phyloP scores from a whole-genome alignment of 2,329 filamentous ascomycete genomes.

The Cryphonectria radicalis region DNA sequence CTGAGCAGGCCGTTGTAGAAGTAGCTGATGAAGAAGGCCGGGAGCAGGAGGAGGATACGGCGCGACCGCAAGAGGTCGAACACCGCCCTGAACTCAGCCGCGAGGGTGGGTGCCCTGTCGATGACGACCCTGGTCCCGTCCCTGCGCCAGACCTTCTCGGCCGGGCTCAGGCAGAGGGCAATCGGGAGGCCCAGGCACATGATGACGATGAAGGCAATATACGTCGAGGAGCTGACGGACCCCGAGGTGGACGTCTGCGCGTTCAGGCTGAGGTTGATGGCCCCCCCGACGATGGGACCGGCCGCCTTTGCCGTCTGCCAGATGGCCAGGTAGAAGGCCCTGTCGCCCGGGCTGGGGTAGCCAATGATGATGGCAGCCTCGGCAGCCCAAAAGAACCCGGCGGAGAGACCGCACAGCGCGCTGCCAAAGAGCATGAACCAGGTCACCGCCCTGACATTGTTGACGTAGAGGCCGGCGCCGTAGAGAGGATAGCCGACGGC shows the following conservation, averaged over 20 bases:
- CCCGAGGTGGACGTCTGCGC: slow-evolving; percentile 26
- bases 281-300: slow-evolving; percentile 30
- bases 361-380: slow-evolving; percentile 55
- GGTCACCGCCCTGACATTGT: slow-evolving; percentile 54
- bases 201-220: slow-evolving; percentile 40
- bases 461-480: slow-evolving; percentile 51
- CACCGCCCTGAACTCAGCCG: slow-evolving; percentile 38
- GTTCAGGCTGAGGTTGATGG: slow-evolving; percentile 32
- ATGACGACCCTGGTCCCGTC: slow-evolving; percentile 37
- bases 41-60: slow-evolving; percentile 38
- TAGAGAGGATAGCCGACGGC: slow-evolving; percentile 54
- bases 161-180: slow-evolving; percentile 38
- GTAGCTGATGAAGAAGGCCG: slow-evolving; percentile 42
- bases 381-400: slow-evolving; percentile 55
- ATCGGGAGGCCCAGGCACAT: slow-evolving; percentile 41
- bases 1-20: slow-evolving; percentile 39
- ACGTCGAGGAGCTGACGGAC: slow-evolving; percentile 23
- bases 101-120: slow-evolving; percentile 35
- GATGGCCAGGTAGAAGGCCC: slow-evolving; percentile 51
- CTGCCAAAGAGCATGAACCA: slow-evolving; percentile 57
- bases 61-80: slow-evolving; percentile 34
- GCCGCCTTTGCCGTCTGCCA: slow-evolving; percentile 39
- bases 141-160: slow-evolving; percentile 39
- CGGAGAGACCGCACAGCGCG: slow-evolving; percentile 51
- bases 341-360: slow-evolving; percentile 51